phyloP scores from a whole-genome alignment of 225 moss, liverwort and hornwort species.

The Sphagnum contortum region DNA sequence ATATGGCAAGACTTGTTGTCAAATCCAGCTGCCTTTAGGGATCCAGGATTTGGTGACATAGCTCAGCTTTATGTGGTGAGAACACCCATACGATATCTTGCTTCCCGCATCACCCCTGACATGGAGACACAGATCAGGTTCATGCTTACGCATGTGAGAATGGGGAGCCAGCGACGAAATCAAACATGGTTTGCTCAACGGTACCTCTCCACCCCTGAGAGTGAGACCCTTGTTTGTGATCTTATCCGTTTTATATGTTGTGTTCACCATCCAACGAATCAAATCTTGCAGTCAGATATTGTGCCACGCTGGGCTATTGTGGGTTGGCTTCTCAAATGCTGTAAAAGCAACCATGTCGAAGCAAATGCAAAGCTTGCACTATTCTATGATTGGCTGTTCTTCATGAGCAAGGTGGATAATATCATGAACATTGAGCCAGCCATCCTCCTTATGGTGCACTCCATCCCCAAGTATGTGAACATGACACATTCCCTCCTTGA shows the following conservation, averaged over 20 bases:
- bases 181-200: slow-evolving; percentile 99
- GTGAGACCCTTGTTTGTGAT: slow-evolving; percentile 94
- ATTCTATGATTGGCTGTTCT: slow-evolving; percentile 98
- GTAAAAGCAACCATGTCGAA: slow-evolving; percentile 93
- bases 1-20: slow-evolving; percentile 86
- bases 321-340: slow-evolving; percentile 96
- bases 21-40: slow-evolving; percentile 73
- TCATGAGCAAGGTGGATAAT: slow-evolving; percentile 80
- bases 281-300: slow-evolving; percentile 94
- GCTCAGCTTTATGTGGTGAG: slow-evolving; percentile 79
- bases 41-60: slow-evolving; percentile 78
- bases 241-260: slow-evolving; percentile 92
- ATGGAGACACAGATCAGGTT: slow-evolving; percentile 95
- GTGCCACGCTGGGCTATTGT: slow-evolving; percentile 98
- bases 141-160: slow-evolving; percentile 89
- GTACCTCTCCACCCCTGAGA: slow-evolving; percentile 76
- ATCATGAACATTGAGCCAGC: slow-evolving; percentile 99
- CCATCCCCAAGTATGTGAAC: slow-evolving; percentile 97
- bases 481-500: slow-evolving; percentile 94
- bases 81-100: slow-evolving; percentile 83
- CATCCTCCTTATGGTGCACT: slow-evolving; percentile 86
- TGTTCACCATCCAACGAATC: slow-evolving; percentile 92
- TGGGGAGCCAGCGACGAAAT: slow-evolving; percentile 92
- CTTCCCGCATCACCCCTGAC: slow-evolving; percentile 87
- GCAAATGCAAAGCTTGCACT: slow-evolving; percentile 96